These are phyloP conservation scores for Cicer pinnatifidum DNA, from an alignment of 306 rosid species.

Conservation along the genomic window DNA sequence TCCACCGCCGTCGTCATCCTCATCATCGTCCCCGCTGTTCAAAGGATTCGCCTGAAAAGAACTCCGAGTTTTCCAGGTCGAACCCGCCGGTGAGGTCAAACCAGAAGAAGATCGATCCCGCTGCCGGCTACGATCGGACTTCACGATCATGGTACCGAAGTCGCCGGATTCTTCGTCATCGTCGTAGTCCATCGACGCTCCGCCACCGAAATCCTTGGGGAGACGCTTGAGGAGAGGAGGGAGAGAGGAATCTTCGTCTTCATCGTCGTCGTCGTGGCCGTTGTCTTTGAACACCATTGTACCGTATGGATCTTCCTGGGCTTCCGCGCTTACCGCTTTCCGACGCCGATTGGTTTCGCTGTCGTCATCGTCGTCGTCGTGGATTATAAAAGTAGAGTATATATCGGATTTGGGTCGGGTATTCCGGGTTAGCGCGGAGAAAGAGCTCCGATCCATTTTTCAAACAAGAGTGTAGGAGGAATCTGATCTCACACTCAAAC, in stretches of 20 bases:
- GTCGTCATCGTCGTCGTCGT: slow-evolving; percentile 58
- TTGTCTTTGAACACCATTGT: slow-evolving; percentile 77
- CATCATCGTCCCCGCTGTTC: slow-evolving; percentile 40
- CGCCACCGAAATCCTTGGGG: slow-evolving; percentile 97
- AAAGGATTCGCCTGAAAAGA: slow-evolving; percentile 48
- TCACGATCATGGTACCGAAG: slow-evolving; percentile 78
- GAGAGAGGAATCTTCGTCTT: slow-evolving; percentile 69
- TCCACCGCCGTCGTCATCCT: slow-evolving; percentile 50
- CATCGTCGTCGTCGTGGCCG: slow-evolving; percentile 65
- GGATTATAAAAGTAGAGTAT: slow-evolving; percentile 79
- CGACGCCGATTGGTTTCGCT: slow-evolving; percentile 44
- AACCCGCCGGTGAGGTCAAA: slow-evolving; percentile 39
- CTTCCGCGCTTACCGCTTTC: slow-evolving; percentile 38
- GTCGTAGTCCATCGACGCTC: slow-evolving; percentile 78
- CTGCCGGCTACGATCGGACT: slow-evolving; percentile 57
- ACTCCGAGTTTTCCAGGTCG: slow-evolving; percentile 51
- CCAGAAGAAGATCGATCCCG: slow-evolving; percentile 53
- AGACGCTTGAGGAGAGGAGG: slow-evolving; percentile 92
- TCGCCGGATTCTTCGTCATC: slow-evolving; percentile 66
- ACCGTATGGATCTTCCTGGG: slow-evolving; percentile 65
- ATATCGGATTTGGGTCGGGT: slow-evolving; percentile 59
- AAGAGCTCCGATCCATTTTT: slow-evolving; percentile 69
- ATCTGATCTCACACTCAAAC: not conserved
- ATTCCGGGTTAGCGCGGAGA: slow-evolving; percentile 54
- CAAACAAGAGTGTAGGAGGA: slow-evolving; percentile 13